Conservation (phyloP, 2,329 filamentous ascomycete genomes). For the Venturiaceae sp. region DNA sequence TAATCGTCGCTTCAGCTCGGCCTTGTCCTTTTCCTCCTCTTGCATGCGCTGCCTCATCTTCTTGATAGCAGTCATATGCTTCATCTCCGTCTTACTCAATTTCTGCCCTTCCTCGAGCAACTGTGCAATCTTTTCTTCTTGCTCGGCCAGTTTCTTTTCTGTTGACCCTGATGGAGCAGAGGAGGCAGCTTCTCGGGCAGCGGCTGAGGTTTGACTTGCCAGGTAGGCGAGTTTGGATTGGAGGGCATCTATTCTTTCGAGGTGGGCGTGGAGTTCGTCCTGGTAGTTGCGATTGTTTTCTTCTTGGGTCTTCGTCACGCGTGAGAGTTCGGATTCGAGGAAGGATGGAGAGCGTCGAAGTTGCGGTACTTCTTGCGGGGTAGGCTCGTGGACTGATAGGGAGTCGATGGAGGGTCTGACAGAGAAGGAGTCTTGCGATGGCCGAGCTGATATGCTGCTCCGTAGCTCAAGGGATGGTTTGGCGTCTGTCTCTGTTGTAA, state of each 20-base stretch:
- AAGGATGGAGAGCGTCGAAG: slow-evolving; percentile 9
- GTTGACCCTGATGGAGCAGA: slow-evolving; percentile 52
- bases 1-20: slow-evolving; percentile 48
- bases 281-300: slow-evolving; percentile 52
- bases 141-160: slow-evolving; percentile 77
- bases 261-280: slow-evolving; percentile 72
- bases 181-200: slow-evolving; percentile 60
- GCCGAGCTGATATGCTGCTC: slow-evolving; percentile 16
- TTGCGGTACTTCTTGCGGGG: slow-evolving; percentile 3
- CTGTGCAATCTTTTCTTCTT: slow-evolving; percentile 80
- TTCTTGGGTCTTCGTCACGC: slow-evolving; percentile 40
- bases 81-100: slow-evolving; percentile 76
- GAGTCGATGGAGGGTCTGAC: slow-evolving; percentile 15
- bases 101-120: slow-evolving; percentile 89
- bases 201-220: slow-evolving; percentile 66
- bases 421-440: slow-evolving; percentile 20
- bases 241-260: slow-evolving; percentile 84
- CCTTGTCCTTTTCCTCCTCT: slow-evolving; percentile 42
- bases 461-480: not conserved
- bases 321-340: slow-evolving; percentile 35
- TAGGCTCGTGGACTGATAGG: slow-evolving; percentile 1
- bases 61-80: slow-evolving; percentile 73
- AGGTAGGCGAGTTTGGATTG: slow-evolving; percentile 88
- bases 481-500: not conserved
- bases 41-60: slow-evolving; percentile 51